Base-by-base conservation (phyloP, 768 basidiomycete genomes). In the Naganishia vishniacii region DNA sequence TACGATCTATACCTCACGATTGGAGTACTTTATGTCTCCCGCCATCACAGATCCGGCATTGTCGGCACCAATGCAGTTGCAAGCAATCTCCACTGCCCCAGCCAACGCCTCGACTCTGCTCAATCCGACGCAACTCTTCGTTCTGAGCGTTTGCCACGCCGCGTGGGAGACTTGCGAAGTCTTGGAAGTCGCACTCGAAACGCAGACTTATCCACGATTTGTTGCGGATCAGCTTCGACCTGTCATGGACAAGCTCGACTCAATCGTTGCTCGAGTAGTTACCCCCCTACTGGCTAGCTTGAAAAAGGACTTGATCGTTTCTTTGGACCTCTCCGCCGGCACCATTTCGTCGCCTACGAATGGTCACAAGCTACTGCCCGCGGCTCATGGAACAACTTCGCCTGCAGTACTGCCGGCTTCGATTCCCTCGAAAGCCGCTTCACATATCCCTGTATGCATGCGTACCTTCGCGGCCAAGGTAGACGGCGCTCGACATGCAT, bases 11-110 rank as follows among this genome's bases (percentile, higher is more conserved):
- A 71, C 68, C 48, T 75, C 72, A n/a, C 76, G 72, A 65, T 28
- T 92, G 84, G 85, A 91, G 89, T 76, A 90, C 85, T 23, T 89
- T 84, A 78, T 82, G 86, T 64, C 90, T 11, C 76, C 91, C 9
- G 82, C 84, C 74, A 75, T 93, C 11, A 90, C 91, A n/a, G 83
- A 93, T 62, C 75, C 85, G 29, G 84, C 87, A 2, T 93, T 89
- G 77, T 81, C 83, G 62, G 76, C 82, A 40, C 80, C 93, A n/a
- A 83, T 91, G 67, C 91, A 91, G 69, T 84, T 88, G 20, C 90
- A 80, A 47, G 79, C 81, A 2, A 32, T 59, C 9, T 18, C 44
- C 4, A 61, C 70, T 4, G 45, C 65, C 4, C 41, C 65, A 16
- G 42, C 68, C 6, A 61, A 69, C 40, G 73, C 71, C 0, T 12